Conservation (phyloP, 2,329 filamentous ascomycete genomes). For the Ascochyta fabae region DNA sequence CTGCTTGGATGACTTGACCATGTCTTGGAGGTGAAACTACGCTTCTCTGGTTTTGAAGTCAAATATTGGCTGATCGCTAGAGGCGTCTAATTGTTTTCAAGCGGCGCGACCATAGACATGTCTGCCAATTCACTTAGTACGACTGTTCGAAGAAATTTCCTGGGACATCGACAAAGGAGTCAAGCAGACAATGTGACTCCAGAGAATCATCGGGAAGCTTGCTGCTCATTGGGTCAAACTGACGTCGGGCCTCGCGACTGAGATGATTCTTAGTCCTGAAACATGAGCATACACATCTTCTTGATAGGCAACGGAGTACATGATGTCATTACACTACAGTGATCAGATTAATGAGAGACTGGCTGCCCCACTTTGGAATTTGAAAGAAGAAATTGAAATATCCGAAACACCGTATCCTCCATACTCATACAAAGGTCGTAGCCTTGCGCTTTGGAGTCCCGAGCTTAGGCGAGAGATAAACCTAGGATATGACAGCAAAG, state of each 20-base stretch:
- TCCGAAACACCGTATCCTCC: slow-evolving; percentile 11
- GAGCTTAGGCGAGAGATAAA: too few species aligned
- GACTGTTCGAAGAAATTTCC: background rate
- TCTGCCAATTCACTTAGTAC: background rate
- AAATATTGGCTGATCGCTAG: too few species aligned
- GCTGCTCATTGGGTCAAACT: background rate
- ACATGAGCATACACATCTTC: slow-evolving; percentile 7
- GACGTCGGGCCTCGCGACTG: too few species aligned
- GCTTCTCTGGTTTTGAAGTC: background rate
- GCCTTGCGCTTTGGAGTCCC: background rate
- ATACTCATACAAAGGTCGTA: slow-evolving; percentile 26
- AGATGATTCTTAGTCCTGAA: too few species aligned
- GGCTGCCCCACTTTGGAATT: slow-evolving; percentile 41
- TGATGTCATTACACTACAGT: slow-evolving; percentile 41
- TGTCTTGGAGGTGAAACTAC: background rate
- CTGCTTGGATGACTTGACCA: background rate
- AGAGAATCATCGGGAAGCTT: background rate
- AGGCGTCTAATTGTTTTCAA: too few species aligned
- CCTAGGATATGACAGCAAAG: background rate
- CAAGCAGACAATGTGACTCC: too few species aligned
- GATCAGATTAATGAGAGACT: slow-evolving; percentile 45
- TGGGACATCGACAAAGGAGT: background rate
- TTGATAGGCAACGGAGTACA: slow-evolving; percentile 48
- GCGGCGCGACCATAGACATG: too few species aligned
- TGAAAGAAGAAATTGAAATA: slow-evolving; percentile 18